Evolutionary conservation across 345 rosid species (phyloP).

Genomic region (Psidium friedrichsthalianum): DNA sequence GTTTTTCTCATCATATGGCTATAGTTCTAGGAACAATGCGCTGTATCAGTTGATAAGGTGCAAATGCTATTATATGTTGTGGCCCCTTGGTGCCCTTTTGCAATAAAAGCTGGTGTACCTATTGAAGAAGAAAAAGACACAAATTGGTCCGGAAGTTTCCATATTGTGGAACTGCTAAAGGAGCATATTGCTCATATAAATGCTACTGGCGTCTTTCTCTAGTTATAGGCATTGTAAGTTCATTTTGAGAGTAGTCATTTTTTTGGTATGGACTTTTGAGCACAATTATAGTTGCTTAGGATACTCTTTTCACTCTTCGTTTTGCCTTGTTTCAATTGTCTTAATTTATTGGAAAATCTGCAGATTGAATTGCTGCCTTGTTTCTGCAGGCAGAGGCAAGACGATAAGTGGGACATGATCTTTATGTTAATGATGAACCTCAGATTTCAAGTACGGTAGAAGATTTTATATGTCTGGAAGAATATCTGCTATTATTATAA

Average conservation of each 20-base stretch:
- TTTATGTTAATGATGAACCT: conserved; percentile 37
- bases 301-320: not conserved
- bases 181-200: not conserved
- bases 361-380: not conserved
- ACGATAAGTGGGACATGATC: conserved; percentile 99
- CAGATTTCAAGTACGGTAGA: conserved; percentile 61
- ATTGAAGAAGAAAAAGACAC: not conserved
- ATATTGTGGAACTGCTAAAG: not conserved
- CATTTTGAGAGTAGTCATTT: not conserved
- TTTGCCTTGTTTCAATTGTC: not conserved
- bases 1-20: not conserved
- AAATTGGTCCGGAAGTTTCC: not conserved
- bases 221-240: not conserved
- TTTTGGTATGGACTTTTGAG: not conserved
- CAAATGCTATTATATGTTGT: not conserved
- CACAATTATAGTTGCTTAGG: not conserved
- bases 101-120: not conserved
- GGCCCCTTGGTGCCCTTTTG: not conserved
- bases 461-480: not conserved
- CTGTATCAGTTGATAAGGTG: not conserved
- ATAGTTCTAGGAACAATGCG: not conserved
- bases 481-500: not conserved
- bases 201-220: not conserved
- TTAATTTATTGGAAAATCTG: not conserved
- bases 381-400: conserved; percentile 80